Base-by-base conservation (phyloP, 768 basidiomycete species). In the Exidia glandulosa region DNA sequence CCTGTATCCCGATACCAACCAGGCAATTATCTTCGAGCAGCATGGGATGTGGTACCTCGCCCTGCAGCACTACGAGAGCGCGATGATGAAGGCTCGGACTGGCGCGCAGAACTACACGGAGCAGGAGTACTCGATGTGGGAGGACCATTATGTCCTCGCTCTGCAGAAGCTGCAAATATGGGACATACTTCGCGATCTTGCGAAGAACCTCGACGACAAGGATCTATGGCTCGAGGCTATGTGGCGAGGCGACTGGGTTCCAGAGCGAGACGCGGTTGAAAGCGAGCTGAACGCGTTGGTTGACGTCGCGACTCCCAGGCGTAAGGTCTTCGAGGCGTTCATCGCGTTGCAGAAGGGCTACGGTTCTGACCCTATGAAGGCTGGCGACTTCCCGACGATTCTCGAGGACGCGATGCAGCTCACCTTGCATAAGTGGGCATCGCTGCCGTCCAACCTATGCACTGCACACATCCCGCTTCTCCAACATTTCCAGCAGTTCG, bases 401-500 rank as follows among this genome's bases (percentile, higher is more conserved):
- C 78, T 95, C 37, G 96, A 99, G 70, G 94, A 97, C 64, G 94
- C 94, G 6, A 95, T 95, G 84, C 96, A 99, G 67, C 77, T 98
- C 30, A 87, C 95, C 3, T 81, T 99, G 14, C 85, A 94, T 27
- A 99, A 98, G 79, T 99, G 96, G 96, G 82, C 88, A 59, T 85
- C 85, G 57, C 77, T 99, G 3, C 96, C 96, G 3, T 76, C 83
- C 13, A 83, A 91, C 55, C 79, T 97, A 52, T 93, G 93, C 1
- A 79, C 84, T n/a, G 93, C 93, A 2, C 96, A 99, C 70, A 81
- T 98, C 13, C 94, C 96, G 3, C 76, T 99, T 31, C 77, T 99
- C 32, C 94, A 98, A 70, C 90, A 96, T 71, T 99, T 98, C 78
- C 96, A 99, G 71, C 96, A 98, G 70, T 96, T 96, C 65, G 94